Evolutionary conservation across 495 filamentous ascomycete species (phyloP).

Genomic region (Penicillium malachiteum): DNA sequence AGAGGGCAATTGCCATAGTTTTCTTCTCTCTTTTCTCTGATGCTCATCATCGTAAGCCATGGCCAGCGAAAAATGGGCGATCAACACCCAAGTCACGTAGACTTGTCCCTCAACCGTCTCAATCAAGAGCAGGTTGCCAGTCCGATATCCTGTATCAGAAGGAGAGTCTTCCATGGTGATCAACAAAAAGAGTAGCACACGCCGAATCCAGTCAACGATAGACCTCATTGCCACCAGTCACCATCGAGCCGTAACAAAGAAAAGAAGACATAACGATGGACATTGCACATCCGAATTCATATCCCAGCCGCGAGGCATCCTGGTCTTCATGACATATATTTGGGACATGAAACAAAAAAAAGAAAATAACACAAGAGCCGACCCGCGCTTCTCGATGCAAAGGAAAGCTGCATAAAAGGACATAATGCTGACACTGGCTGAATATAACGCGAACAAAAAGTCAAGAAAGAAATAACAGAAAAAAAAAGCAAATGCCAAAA

Average conservation of each 20-base stretch:
- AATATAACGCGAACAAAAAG: slow-evolving; percentile 23
- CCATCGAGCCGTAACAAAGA: slow-evolving; percentile 36
- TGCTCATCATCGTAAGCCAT: slow-evolving; percentile 7
- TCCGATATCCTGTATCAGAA: slow-evolving; percentile 47
- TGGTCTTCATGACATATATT: slow-evolving; percentile 56
- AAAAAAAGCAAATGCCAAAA: slow-evolving; percentile 19
- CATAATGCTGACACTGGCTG: slow-evolving; percentile 42
- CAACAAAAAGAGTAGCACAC: slow-evolving; percentile 7
- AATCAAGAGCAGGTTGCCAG: slow-evolving; percentile 31
- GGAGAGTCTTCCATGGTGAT: slow-evolving; percentile 27
- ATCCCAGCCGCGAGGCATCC: slow-evolving; percentile 61
- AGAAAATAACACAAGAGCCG: slow-evolving; percentile 48
- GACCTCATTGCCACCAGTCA: slow-evolving; percentile 3
- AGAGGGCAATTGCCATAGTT: slow-evolving; percentile 3
- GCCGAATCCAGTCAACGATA: slow-evolving; percentile 23
- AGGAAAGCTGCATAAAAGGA: slow-evolving; percentile 33
- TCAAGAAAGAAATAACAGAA: slow-evolving; percentile 17
- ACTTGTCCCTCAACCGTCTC: slow-evolving; percentile 30
- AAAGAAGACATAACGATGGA: slow-evolving; percentile 39
- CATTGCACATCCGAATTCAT: slow-evolving; percentile 54
- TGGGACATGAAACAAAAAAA: slow-evolving; percentile 33
- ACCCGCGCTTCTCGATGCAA: slow-evolving; percentile 54
- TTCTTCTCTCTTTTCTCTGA: slow-evolving; percentile 4
- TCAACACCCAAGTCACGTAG: slow-evolving; percentile 17
- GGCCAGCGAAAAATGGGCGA: slow-evolving; percentile 7